Evolutionary conservation across 345 rosid species (phyloP), one percentile per base, ranked within the genome.

Genomic region (Melaleuca quinquenervia): DNA sequence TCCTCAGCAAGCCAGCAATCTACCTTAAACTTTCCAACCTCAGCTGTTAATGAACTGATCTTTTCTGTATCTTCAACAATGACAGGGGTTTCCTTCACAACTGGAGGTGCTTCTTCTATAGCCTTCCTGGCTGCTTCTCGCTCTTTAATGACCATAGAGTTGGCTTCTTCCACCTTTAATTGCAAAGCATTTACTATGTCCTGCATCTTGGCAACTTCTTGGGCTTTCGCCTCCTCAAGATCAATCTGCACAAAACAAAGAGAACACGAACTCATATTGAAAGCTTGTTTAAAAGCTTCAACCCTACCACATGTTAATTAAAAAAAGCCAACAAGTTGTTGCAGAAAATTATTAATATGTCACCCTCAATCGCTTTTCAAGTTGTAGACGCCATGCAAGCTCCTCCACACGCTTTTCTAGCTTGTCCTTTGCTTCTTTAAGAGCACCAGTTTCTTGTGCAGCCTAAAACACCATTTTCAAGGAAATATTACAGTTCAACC

Each of bases 381-480:
- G 87, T 84, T 97, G 98, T 85, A 95, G 90, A 84, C 99, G 98
- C 98, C 98, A 97, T 84, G 98, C 94, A 85, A 97, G 94, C 90
- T 97, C 99, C 92, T 97, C 99, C 85, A 97, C 98, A 64, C 98
- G 98, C 93, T 97, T 96, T 91, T 97, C 98, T 84, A 96, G 92
- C 87, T 94, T 96, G 89, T 97, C 98, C 87, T 97, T 97, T 55
- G 98, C 98, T 88, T 94, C 98, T 92, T 92, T 94, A 36, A 97
- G 98, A 85, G 98, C 99, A 58, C 99, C 98, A 1, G 98, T 94
- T 87, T 97, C 99, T 85, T 95, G 91, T 86, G 99, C 96, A 90
- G 98, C 96, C 99, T 97, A 90, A 90, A 78, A 58, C 44, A 86
- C 32, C 22, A 20, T 29, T 84, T 53, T 53, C 27, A 6, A 26